These are phyloP conservation scores for Pilatotrama ljubarskyi DNA, from an alignment of 768 basidiomycete genomes.

Conservation along the genomic window DNA sequence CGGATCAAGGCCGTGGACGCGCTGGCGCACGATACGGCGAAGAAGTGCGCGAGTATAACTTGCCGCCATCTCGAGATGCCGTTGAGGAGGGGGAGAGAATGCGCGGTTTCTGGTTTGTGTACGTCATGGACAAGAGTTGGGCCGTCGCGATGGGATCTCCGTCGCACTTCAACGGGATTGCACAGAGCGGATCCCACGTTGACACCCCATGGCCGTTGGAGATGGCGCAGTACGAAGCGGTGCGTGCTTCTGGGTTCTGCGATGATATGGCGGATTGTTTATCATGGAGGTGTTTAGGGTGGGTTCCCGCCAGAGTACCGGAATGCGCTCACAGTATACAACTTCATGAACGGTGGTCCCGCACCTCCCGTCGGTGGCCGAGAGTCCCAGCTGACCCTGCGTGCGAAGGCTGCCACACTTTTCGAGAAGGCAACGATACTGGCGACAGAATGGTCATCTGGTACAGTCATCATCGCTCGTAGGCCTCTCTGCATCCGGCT, in stretches of 20 bases:
- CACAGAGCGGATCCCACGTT: constrained; percentile 38
- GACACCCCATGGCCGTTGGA: constrained; percentile 43
- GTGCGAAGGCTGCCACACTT: constrained; percentile 56
- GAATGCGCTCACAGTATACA: constrained; percentile 48
- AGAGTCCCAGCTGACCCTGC: constrained; percentile 39
- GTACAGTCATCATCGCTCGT: constrained; percentile 19
- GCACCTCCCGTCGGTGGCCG: constrained; percentile 32
- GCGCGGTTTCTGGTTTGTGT: constrained; percentile 64
- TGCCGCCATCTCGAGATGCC: constrained; percentile 36
- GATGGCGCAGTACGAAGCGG: constrained; percentile 34
- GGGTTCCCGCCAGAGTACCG: constrained; percentile 48
- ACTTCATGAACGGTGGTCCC: constrained; percentile 43
- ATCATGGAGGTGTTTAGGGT: constrained; percentile 14
- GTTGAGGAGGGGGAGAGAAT: constrained; percentile 67
- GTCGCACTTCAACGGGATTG: constrained; percentile 52
- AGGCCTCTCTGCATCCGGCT: background rate
- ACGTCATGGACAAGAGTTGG: constrained; percentile 58
- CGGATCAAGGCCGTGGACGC: constrained; percentile 2
- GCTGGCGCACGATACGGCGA: background rate
- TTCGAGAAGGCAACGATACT: constrained; percentile 62
- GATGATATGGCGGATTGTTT: background rate
- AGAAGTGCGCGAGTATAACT: constrained; percentile 23
- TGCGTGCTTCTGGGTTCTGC: constrained; percentile 18
- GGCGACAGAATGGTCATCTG: constrained; percentile 38
- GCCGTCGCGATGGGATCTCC: constrained; percentile 55